These are phyloP conservation scores for Beauveria scarabaeidicola DNA, from an alignment of 2,329 filamentous ascomycete species.

Conservation along the genomic window DNA sequence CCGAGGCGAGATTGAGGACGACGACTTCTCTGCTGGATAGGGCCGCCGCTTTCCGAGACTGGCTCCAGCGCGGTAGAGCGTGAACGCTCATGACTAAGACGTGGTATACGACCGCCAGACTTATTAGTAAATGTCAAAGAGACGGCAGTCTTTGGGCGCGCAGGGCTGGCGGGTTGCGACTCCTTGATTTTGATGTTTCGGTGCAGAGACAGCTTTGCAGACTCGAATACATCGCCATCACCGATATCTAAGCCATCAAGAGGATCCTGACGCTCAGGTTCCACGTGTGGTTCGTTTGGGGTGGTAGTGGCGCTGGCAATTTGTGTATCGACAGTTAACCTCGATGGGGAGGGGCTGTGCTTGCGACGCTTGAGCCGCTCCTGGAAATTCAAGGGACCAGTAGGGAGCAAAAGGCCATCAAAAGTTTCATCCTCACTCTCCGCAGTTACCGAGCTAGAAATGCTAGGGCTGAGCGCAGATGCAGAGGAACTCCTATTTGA, in stretches of 20 bases:
- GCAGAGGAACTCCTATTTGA: conserved; percentile 79
- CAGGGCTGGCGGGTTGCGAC: conserved; percentile 58
- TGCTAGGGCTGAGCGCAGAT: conserved; percentile 84
- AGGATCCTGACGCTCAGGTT: conserved; percentile 63
- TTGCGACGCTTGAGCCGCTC: conserved; percentile 68
- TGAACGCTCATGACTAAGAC: conserved; percentile 64
- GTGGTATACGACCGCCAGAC: conserved; percentile 63
- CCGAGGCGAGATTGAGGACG: conserved; percentile 60
- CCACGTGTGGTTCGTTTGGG: conserved; percentile 25
- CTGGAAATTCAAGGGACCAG: conserved; percentile 73
- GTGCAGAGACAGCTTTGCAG: conserved; percentile 74
- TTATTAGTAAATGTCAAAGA: conserved; percentile 90
- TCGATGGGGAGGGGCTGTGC: conserved; percentile 48
- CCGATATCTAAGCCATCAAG: conserved; percentile 81
- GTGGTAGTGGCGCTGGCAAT: conserved; percentile 11
- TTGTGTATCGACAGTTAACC: conserved; percentile 31
- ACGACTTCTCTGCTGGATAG: conserved; percentile 50
- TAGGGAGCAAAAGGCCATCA: conserved; percentile 78
- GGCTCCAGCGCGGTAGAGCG: conserved; percentile 72
- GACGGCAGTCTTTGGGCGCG: conserved; percentile 64
- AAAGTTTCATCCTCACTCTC: conserved; percentile 93
- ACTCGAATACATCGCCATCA: conserved; percentile 71
- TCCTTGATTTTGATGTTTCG: conserved; percentile 86
- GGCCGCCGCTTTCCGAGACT: conserved; percentile 80
- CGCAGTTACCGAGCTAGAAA: conserved; percentile 80